Evolutionary conservation across 2,329 filamentous ascomycete species (phyloP).

Genomic region (Colletotrichum sidae): DNA sequence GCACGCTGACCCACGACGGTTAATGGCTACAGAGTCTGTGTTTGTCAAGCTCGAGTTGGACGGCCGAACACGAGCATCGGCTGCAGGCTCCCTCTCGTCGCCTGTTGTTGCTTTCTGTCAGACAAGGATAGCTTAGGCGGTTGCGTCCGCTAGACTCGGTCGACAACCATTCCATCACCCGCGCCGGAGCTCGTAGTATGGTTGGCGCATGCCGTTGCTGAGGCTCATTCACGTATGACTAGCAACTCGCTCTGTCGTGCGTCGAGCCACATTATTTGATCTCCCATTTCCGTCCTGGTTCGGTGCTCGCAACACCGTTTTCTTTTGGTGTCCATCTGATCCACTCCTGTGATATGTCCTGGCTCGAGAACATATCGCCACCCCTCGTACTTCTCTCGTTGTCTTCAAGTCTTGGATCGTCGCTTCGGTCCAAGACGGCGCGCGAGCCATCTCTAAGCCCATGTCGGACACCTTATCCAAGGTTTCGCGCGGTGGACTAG

Average conservation of each 20-base stretch:
- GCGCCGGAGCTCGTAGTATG: background rate
- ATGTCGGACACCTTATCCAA: conserved; percentile 2
- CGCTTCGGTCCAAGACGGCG: conserved; percentile 11
- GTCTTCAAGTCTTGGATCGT: background rate
- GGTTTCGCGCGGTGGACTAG: background rate
- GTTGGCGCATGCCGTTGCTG: conserved; percentile 3
- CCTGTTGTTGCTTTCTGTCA: conserved; percentile 4
- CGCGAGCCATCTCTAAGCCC: too few relatives aligned
- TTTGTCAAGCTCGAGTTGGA: conserved; percentile 11
- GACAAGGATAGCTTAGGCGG: conserved; percentile 3
- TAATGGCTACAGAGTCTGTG: conserved; percentile 5
- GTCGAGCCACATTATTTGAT: conserved; percentile 23
- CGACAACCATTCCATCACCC: conserved; percentile 5
- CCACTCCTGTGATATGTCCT: background rate
- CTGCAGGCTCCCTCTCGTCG: conserved; percentile 6
- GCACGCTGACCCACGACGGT: conserved; percentile 11
- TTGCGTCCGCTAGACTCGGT: conserved; percentile 4
- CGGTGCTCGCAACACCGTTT: conserved; percentile 18
- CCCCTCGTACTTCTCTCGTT: background rate
- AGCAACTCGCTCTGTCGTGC: conserved; percentile 2
- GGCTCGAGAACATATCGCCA: conserved; percentile 10
- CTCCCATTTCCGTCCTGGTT: conserved; percentile 20
- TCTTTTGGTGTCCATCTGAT: conserved; percentile 18
- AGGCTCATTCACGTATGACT: conserved; percentile 11
- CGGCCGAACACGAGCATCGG: conserved; percentile 24